Base-by-base conservation (phyloP, 1,284 basidiomycete genomes). In the Tremellales sp. region DNA sequence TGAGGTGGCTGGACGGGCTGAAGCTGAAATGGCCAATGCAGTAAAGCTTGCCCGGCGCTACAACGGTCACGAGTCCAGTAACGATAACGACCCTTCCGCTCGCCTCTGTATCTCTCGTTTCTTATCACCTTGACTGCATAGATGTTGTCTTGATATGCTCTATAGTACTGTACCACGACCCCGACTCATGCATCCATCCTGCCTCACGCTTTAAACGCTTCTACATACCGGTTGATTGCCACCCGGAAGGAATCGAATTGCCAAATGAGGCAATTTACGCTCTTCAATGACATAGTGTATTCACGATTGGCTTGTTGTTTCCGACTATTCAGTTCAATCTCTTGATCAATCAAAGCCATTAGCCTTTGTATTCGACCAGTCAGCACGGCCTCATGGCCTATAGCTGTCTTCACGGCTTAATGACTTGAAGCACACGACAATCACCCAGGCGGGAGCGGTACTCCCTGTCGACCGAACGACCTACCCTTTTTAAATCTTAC, bases 1-100 rank as follows among this genome's bases (percentile, higher is more conserved):
- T 93, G 78, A 82, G 94, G 42, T 97, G 93, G 93, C 76, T 97
- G 23, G 89, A 97, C 66, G 91, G 90, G 2, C 74, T 96, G 47
- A 85, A 83, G 74, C 76, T 90, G 64, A 90, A 89, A 68, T 90
- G 89, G 89, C 87, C 88, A 4, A 56, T 58, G 15, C 45, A 50
- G 13, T 62, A 40, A 29, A n/a, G n/a, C n/a, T 13, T 31, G 10
- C 21, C 13, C 33, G 29, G 29, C 37, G 17, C 17, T 17, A 8
- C 29, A 31, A 31, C n/a, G n/a, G n/a, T 31, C 8, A 31, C 29
- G 29, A 6, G 6, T 36, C 33, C 19, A 13, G 33, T 36, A 5
- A 36, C 33, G 33, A 36, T 15, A 5, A n/a, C 15, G 33, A 36
- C 5, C 6, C 5, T 36, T 36, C 13, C n/a, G n/a, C n/a, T n/a